Percentiles rank a stretch among this genome's conserved stretches.
These are phyloP conservation scores for Penicillium coprophilum DNA, from an alignment of 495 filamentous ascomycete genomes.

Conservation along the genomic window DNA sequence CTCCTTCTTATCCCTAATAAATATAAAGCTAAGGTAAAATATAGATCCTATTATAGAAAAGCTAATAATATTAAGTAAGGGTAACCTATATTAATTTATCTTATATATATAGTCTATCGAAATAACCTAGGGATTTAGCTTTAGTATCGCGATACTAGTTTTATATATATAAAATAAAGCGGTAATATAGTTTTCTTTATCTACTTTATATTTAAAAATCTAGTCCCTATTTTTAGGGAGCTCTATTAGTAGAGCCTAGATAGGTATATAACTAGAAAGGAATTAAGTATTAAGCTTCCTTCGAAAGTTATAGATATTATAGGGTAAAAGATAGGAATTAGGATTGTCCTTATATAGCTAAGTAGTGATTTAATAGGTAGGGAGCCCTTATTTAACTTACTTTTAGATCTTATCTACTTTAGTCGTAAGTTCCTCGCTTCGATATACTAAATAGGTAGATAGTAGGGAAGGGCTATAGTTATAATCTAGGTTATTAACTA, in stretches of 20 bases:
- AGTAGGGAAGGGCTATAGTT: no score
- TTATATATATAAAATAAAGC: background rate
- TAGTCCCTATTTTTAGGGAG: background rate
- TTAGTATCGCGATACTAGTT: background rate
- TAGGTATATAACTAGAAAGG: background rate
- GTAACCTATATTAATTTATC: constrained; percentile 21
- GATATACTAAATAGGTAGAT: no score
- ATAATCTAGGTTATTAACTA: no score
- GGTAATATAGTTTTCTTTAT: background rate
- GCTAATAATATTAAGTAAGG: constrained; percentile 20
- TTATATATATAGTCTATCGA: constrained; percentile 19
- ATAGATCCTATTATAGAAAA: constrained; percentile 5
- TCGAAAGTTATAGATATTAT: background rate
- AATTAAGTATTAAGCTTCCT: background rate
- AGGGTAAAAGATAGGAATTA: background rate
- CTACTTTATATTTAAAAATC: background rate
- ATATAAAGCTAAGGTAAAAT: constrained; percentile 16
- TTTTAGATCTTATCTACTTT: no score
- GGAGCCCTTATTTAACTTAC: no score
- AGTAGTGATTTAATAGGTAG: no score
- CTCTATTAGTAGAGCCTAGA: background rate
- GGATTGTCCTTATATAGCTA: no score
- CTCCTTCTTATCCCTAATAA: constrained; percentile 12
- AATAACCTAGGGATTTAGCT: constrained; percentile 2
- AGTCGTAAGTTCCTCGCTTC: no score